phyloP scores from a whole-genome alignment of 768 basidiomycete genomes.

The Exidia glandulosa region DNA sequence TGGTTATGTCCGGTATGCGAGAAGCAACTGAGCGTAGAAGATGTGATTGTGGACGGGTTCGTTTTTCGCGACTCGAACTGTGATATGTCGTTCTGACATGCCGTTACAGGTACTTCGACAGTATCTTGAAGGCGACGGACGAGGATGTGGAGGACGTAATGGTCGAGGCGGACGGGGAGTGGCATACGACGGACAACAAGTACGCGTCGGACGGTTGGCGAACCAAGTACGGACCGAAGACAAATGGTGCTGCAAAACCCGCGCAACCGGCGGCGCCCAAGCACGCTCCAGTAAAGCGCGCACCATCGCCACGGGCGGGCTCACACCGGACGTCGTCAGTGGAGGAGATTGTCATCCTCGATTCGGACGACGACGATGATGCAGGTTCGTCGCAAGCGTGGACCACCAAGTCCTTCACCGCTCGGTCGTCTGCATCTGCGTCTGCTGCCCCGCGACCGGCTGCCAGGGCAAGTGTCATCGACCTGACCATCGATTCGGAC shows the following conservation, averaged over 20 bases:
- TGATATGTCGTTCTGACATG: not conserved
- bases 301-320: not conserved
- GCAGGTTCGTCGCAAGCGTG: constrained; percentile 36
- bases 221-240: constrained; percentile 1
- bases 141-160: constrained; percentile 85
- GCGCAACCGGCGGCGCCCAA: not conserved
- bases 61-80: constrained; percentile 11
- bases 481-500: constrained; percentile 72
- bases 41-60: constrained; percentile 88
- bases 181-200: constrained; percentile 88
- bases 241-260: not conserved
- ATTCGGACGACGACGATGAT: constrained; percentile 66
- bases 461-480: constrained; percentile 52
- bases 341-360: constrained; percentile 55
- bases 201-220: constrained; percentile 69
- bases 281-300: too few relatives aligned
- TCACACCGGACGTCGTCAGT: constrained; percentile 32
- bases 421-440: constrained; percentile 22
- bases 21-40: constrained; percentile 59
- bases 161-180: constrained; percentile 88
- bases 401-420: constrained; percentile 9
- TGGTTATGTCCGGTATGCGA: constrained; percentile 95
- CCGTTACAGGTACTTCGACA: constrained; percentile 64
- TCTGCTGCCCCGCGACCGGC: constrained; percentile 22
- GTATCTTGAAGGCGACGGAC: constrained; percentile 66